Base-by-base conservation (phyloP, 1,284 basidiomycete genomes). In the Tremellales sp. region DNA sequence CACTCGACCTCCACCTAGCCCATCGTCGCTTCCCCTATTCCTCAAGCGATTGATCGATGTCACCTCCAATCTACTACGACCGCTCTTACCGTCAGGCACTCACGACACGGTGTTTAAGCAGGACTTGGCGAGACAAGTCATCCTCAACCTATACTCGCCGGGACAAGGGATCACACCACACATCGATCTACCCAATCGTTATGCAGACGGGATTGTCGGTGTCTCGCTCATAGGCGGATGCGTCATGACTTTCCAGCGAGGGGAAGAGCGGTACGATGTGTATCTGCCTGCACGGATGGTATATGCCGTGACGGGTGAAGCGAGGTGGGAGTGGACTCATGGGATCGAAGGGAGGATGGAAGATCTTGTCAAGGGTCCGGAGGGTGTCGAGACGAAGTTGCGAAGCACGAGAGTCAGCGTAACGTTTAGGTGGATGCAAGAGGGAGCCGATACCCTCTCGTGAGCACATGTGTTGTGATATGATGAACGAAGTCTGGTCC, bases 241-340 rank as follows among this genome's bases (percentile, higher is more conserved):
- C 31, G 61, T 57, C 8, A 68, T 74, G 68, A 49, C 46, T 15
- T 61, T 68, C 48, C 12, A 36, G 19, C n/a, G 25, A 50, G 23
- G 26, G n/a, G 11, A 33, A 2, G n/a, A 36, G 21, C n/a, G 42
- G 21, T 12, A 41, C 12, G 39, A 29, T 13, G 67, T 77, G n/a
- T 76, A 71, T 45, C 60, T 79, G 4, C 73, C 75, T 0, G 62
- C 70, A 6, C 45, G 70, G 11, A 69, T 60, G 0, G 68, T 78
- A 1, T 69, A 77, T 35, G 55, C 74, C 4, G 40, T 79, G 39
- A 64, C 60, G 0, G 71, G 70, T 0, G 63, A 69, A 41, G 70
- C 75, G 19, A 51, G 77, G 23, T 78, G 75, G 72, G 60, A 66
- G 1, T 79, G 76, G 76, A 56, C 53, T 19, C 77, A 79, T 52